These are phyloP conservation scores for Mycena vitilis DNA, from an alignment of 768 basidiomycete genomes.

Conservation along the genomic window DNA sequence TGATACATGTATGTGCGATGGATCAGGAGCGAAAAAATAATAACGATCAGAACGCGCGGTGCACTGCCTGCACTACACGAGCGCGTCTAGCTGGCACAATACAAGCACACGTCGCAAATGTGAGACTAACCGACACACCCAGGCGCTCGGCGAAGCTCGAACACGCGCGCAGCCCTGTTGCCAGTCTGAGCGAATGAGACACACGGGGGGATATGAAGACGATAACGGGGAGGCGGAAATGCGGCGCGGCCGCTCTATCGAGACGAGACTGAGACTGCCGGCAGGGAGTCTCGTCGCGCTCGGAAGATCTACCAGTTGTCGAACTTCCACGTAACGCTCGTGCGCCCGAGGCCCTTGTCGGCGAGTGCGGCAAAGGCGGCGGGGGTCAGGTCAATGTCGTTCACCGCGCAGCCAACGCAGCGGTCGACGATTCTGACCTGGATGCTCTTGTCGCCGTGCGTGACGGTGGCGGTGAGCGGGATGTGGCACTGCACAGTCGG, in stretches of 20 bases:
- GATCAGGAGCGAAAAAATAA: conserved; percentile 1
- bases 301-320: conserved; percentile 31
- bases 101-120: neutral
- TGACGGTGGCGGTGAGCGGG: conserved; percentile 40
- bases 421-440: conserved; percentile 60
- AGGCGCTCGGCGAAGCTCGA: conserved; percentile 18
- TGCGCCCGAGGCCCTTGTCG: conserved; percentile 41
- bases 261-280: conserved; percentile 15
- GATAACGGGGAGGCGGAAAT: conserved; percentile 6
- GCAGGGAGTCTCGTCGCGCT: conserved; percentile 14
- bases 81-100: conserved; percentile 33
- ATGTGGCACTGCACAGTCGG: conserved; percentile 31
- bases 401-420: conserved; percentile 56
- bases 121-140: conserved; percentile 20
- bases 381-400: conserved; percentile 47
- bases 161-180: conserved; percentile 11
- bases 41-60: conserved; percentile 35
- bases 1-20: neutral
- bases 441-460: conserved; percentile 48
- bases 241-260: conserved; percentile 15
- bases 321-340: conserved; percentile 56
- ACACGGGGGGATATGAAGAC: conserved; percentile 26
- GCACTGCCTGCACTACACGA: conserved; percentile 36
- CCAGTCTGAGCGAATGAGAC: conserved; percentile 29
- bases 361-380: conserved; percentile 44